phyloP scores from a whole-genome alignment of 371 early-diverging fungal genomes.

The Rhizomucor miehei region DNA sequence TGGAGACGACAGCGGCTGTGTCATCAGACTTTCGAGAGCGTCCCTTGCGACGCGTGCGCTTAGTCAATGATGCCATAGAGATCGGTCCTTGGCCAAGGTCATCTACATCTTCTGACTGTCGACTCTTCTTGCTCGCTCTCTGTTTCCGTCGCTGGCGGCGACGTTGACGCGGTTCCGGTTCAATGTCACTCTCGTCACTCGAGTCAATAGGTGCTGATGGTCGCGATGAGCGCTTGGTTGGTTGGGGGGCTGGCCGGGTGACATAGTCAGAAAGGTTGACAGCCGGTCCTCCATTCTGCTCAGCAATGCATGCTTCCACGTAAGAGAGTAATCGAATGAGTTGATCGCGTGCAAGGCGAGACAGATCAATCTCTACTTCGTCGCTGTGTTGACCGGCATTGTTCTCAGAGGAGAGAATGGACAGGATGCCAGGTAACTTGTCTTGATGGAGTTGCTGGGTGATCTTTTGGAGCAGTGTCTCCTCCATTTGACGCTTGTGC shows the following conservation, averaged over 20 bases:
- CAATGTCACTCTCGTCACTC: slow-evolving; percentile 1
- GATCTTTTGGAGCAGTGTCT: slow-evolving; percentile 40
- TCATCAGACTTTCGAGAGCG: slow-evolving; percentile 5
- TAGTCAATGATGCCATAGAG: slow-evolving; percentile 40
- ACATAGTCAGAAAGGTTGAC: slow-evolving; percentile 39
- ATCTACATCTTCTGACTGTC: slow-evolving; percentile 10
- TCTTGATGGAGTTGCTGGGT: slow-evolving; percentile 40
- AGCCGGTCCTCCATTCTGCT: slow-evolving; percentile 45
- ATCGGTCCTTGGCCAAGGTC: slow-evolving; percentile 26
- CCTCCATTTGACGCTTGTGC: slow-evolving; percentile 50
- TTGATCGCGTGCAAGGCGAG: slow-evolving; percentile 44
- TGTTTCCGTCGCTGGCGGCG: slow-evolving; percentile 1
- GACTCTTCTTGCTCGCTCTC: neutral
- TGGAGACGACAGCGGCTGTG: slow-evolving; percentile 5
- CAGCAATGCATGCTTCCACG: slow-evolving; percentile 48
- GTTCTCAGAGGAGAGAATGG: slow-evolving; percentile 39
- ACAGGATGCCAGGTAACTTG: slow-evolving; percentile 43
- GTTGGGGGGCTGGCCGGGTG: neutral
- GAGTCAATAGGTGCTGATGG: slow-evolving; percentile 15
- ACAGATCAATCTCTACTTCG: slow-evolving; percentile 48
- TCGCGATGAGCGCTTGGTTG: slow-evolving; percentile 2
- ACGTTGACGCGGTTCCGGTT: slow-evolving; percentile 7
- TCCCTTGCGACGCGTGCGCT: slow-evolving; percentile 9
- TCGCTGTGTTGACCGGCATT: slow-evolving; percentile 19
- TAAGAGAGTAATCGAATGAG: slow-evolving; percentile 38